Evolutionary conservation across 169 alveolate species (phyloP).

Genomic region (Neospora caninum): DNA sequence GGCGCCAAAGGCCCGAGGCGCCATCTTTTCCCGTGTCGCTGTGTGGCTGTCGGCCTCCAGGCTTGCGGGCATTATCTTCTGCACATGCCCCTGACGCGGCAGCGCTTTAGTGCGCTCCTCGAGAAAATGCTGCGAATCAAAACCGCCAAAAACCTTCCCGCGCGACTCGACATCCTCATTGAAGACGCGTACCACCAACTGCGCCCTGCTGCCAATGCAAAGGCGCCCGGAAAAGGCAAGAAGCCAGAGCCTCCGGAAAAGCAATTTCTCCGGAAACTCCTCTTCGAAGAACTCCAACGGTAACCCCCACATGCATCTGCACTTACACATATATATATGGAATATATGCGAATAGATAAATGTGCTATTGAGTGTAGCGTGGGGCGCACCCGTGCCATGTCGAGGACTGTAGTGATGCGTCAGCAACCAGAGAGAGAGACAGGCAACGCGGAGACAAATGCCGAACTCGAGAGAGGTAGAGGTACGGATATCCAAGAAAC

Average conservation of each 20-base stretch:
- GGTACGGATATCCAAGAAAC: too few relatives aligned
- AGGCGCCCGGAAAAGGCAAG: background rate
- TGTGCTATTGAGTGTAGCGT: too few relatives aligned
- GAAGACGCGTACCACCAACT: constrained; percentile 37
- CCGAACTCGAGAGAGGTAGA: too few relatives aligned
- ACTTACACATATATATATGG: too few relatives aligned
- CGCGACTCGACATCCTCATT: constrained; percentile 19
- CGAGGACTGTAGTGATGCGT: too few relatives aligned
- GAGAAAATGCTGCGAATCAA: constrained; percentile 41
- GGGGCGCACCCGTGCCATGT: too few relatives aligned
- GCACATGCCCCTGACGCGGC: background rate
- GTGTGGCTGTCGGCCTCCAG: background rate
- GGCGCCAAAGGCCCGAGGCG: too few relatives aligned
- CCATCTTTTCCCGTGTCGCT: background rate
- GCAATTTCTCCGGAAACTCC: background rate
- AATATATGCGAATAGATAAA: too few relatives aligned
- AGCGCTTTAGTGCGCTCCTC: constrained; percentile 15
- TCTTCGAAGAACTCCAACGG: constrained; percentile 20
- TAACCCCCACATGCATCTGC: background rate
- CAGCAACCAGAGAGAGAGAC: too few relatives aligned
- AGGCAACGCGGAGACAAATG: too few relatives aligned
- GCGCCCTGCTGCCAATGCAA: background rate
- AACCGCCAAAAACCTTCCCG: background rate
- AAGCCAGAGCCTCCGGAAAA: background rate
- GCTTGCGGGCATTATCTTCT: constrained; percentile 58